A percentile compares a stretch with the other conserved stretches of the same genome.
Evolutionary conservation across 192 early-diverging fungal species (phyloP).

Genomic region (Thamnidium elegans): DNA sequence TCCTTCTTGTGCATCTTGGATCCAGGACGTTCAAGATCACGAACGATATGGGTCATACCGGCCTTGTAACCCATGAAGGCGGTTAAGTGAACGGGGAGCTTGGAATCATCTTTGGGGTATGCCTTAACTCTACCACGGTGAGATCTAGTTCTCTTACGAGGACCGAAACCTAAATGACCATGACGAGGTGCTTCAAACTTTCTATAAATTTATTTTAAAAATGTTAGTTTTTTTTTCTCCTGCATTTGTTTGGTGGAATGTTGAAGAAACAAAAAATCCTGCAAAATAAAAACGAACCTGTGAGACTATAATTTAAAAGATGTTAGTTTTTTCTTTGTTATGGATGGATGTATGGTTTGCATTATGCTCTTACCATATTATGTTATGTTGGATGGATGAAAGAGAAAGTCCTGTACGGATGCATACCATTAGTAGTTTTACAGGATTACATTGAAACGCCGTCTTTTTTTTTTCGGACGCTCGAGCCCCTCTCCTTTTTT

Average conservation of each 20-base stretch:
- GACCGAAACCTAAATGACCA: conserved; percentile 67
- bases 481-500: no score
- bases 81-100: conserved; percentile 95
- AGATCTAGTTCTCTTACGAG: conserved; percentile 85
- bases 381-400: no score
- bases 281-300: conserved; percentile 14
- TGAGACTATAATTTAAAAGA: conserved; percentile 22
- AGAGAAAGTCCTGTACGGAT: no score
- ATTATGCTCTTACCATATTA: no score
- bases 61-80: conserved; percentile 99
- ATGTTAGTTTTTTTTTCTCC: conserved; percentile 1
- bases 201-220: conserved; percentile 61
- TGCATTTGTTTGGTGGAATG: conserved; percentile 10
- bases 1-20: conserved; percentile 99
- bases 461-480: no score
- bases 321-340: no score
- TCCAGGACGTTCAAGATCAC: conserved; percentile 97
- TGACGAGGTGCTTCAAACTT: conserved; percentile 99
- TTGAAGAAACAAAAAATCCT: neutral
- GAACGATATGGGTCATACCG: conserved; percentile 99
- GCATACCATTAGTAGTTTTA: no score
- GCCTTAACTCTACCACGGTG: conserved; percentile 97
- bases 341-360: no score
- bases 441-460: no score
- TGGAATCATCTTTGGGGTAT: conserved; percentile 97